Evolutionary conservation across 352 stramenopile genomes (phyloP).

Genomic region (Globisporangium yorkense): DNA sequence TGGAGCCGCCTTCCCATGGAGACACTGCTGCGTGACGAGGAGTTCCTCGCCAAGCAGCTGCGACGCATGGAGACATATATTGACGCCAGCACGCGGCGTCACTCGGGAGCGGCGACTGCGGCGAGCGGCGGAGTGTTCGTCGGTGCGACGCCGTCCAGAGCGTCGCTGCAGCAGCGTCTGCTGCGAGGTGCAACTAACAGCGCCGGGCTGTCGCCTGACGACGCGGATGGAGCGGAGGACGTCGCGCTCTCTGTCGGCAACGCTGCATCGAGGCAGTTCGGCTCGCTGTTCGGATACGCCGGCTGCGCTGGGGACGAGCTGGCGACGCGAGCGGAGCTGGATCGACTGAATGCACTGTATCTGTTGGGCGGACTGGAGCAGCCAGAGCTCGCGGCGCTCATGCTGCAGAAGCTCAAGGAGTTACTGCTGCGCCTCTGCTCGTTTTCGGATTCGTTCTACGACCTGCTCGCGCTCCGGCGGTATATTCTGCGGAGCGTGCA

Average conservation of each 20-base stretch:
- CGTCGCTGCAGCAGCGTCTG: conserved; percentile 14
- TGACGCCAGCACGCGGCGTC: conserved; percentile 16
- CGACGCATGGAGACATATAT: conserved; percentile 46
- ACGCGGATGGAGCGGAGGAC: conserved; percentile 13
- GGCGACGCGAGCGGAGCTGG: conserved; percentile 20
- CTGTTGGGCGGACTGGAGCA: conserved; percentile 46
- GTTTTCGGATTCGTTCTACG: conserved; percentile 52
- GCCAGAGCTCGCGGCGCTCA: conserved; percentile 28
- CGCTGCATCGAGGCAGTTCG: background rate
- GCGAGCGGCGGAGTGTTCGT: conserved; percentile 14
- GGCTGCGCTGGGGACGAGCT: conserved; percentile 1
- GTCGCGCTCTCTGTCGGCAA: background rate
- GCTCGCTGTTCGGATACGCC: background rate
- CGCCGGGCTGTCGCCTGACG: conserved; percentile 14
- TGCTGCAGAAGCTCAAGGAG: conserved; percentile 45
- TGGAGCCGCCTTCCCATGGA: conserved; percentile 62
- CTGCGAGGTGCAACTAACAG: conserved; percentile 7
- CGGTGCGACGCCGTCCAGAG: background rate
- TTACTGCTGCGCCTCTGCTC: conserved; percentile 28
- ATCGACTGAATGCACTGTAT: conserved; percentile 43
- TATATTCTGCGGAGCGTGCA: conserved; percentile 60
- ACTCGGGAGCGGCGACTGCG: background rate
- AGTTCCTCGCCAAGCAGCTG: conserved; percentile 64
- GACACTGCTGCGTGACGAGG: conserved; percentile 48
- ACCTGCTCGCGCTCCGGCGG: conserved; percentile 39